Base-by-base conservation (phyloP, 352 stramenopile species). In the Phytophthora colocasiae region DNA sequence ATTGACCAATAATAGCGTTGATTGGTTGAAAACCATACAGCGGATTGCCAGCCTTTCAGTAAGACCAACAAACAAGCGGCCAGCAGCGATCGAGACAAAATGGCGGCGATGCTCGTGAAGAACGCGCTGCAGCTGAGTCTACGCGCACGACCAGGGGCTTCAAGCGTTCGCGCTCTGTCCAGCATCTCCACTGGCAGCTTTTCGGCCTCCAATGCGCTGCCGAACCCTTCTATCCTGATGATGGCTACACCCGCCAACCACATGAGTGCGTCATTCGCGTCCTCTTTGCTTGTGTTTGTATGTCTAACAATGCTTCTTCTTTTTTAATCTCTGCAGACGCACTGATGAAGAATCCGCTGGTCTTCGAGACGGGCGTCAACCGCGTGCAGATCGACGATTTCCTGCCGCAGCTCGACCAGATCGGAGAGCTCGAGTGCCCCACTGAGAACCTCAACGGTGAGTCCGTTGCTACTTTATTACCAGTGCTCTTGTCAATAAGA, bases 401-500 rank as follows among this genome's bases (percentile, higher is more conserved):
- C 48, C 67, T 81, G 50, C 75, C 72, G 17, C 68, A 76, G 69
- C 58, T 79, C 8, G 27, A 68, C 45, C 66, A 71, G 48, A 66
- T 79, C 38, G 62, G 64, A 50, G 57, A 76, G 32, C 50, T 77
- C 38, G 73, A 87, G 58, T 89, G 78, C 66, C 80, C 80, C 15
- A 78, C 75, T 0, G 66, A 85, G 47, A 58, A 40, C 27, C 63
- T 83, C 47, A 84, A 84, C 61, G 78, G 77, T 86, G 14, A 26
- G 41, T 9, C 32, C n/a, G 9, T n/a, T 51, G 24, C 41, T 59
- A 14, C 8, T 36, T 36, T 60, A 32, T 11, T 44, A 6, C 3
- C 41, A 29, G 45, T 49, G 39, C 44, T 34, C 11, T 22, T 22
- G 31, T 9, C 38, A 29, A 57, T 11, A 43, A 11, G 22, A 58